A percentile compares a stretch with the other conserved stretches of the same genome.
phyloP scores from a whole-genome alignment of 2,329 filamentous ascomycete species.

The Kalaharituber pfeilii region DNA sequence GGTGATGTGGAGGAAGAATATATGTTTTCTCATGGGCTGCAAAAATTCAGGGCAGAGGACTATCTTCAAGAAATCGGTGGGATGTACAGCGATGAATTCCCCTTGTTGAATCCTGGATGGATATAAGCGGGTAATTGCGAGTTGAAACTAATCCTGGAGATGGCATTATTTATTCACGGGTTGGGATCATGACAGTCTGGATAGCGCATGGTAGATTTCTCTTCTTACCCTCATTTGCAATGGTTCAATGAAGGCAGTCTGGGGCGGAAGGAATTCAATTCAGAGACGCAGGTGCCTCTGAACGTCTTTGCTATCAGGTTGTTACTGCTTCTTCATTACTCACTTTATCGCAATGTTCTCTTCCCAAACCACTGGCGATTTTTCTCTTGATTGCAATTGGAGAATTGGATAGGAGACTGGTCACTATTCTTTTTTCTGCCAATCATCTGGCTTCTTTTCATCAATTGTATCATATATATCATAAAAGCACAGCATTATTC shows the following conservation, averaged over 20 bases:
- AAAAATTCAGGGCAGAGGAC: conserved; percentile 59
- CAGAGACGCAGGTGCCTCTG: no score
- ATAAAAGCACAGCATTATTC: not conserved
- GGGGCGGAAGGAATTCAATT: no score
- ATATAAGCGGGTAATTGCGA: conserved; percentile 10
- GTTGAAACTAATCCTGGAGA: not conserved
- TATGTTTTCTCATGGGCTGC: conserved; percentile 51
- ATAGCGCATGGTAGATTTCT: not conserved
- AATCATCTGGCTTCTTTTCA: not conserved
- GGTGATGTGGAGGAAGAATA: conserved; percentile 56
- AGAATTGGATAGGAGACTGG: no score
- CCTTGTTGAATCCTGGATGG: conserved; percentile 12
- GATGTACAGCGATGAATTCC: conserved; percentile 16
- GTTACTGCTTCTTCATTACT: no score
- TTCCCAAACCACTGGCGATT: no score
- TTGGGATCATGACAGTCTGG: not conserved
- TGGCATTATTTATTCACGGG: not conserved
- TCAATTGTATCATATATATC: not conserved
- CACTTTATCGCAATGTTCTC: no score
- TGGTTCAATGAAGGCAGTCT: no score
- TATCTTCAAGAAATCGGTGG: conserved; percentile 57
- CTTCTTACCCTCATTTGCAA: not conserved
- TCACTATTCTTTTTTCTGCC: not conserved
- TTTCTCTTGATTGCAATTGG: no score
- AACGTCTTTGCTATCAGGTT: no score